Evolutionary conservation across 1,139 yeast genomes (phyloP).

Genomic region (Pneumocystis oryctolagi): DNA sequence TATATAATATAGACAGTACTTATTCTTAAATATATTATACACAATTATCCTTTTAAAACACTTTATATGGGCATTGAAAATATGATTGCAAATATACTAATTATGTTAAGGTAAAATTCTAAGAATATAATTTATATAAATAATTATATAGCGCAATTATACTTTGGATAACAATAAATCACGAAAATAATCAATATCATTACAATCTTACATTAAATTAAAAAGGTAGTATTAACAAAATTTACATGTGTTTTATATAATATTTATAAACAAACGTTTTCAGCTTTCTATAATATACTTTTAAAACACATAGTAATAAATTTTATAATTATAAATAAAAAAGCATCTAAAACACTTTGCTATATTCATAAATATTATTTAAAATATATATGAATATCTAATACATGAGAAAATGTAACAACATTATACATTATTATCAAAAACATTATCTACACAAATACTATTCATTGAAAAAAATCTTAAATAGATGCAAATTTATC

Average conservation of each 20-base stretch:
- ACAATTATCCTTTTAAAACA: conserved; percentile 70
- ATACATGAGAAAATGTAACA: background rate
- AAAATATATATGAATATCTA: background rate
- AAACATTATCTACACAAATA: background rate
- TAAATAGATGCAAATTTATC: background rate
- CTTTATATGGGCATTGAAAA: conserved; percentile 89
- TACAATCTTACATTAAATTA: background rate
- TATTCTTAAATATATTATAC: conserved; percentile 66
- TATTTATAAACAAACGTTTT: background rate
- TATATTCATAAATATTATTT: background rate
- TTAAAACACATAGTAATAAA: background rate
- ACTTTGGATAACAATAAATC: background rate
- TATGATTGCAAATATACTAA: conserved; percentile 61
- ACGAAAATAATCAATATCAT: background rate
- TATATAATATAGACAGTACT: conserved; percentile 37
- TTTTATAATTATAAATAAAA: background rate
- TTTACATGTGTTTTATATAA: no score
- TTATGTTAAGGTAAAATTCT: conserved; percentile 37
- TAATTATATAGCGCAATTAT: background rate
- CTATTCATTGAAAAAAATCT: background rate
- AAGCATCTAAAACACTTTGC: background rate
- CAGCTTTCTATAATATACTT: background rate
- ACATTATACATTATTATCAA: background rate
- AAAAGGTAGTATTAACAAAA: background rate
- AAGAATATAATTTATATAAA: conserved; percentile 27